Percentiles rank a stretch among this genome's conserved stretches.
Conservation (phyloP, 2,329 filamentous ascomycete species). For the Cryphonectria parasitica region DNA sequence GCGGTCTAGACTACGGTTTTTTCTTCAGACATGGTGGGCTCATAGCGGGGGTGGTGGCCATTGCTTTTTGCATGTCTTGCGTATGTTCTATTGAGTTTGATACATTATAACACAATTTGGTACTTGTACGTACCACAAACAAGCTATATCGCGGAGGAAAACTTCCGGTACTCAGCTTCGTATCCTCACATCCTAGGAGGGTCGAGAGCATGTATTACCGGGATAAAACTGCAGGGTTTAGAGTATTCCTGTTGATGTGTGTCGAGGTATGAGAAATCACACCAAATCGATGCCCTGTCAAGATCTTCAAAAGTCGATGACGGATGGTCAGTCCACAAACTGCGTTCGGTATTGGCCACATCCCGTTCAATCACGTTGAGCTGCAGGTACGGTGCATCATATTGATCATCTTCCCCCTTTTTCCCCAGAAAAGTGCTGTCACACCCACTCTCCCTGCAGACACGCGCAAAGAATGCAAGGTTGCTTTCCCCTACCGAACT, state of each 20-base stretch:
- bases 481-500: not conserved
- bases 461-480: not conserved
- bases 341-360: not conserved
- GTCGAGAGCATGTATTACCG: not conserved
- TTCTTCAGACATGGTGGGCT: not conserved
- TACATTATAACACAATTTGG: not conserved
- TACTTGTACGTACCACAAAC: not conserved
- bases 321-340: not conserved
- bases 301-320: conserved; percentile 2
- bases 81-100: not conserved
- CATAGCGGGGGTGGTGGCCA: not conserved
- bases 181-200: not conserved
- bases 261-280: no score
- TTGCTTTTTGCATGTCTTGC: not conserved
- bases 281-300: not conserved
- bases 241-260: not conserved
- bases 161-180: not conserved
- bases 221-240: not conserved
- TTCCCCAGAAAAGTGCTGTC: not conserved
- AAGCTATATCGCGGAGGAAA: not conserved
- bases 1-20: not conserved
- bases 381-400: not conserved
- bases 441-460: no score
- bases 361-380: not conserved
- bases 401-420: not conserved